These are phyloP conservation scores for Oxytropis ochrocephala DNA, from an alignment of 306 rosid species.

Conservation along the genomic window DNA sequence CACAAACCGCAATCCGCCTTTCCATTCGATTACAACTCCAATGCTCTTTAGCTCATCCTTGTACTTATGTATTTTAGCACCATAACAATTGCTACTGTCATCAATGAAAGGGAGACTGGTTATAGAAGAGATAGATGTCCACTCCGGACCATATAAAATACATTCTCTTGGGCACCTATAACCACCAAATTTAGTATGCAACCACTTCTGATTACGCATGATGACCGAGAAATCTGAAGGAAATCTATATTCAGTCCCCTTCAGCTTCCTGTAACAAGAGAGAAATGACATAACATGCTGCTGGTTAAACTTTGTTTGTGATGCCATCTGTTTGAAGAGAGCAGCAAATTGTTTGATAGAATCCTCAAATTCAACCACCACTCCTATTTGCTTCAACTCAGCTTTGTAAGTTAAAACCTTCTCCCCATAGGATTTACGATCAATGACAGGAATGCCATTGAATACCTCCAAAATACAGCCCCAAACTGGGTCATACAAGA, in stretches of 20 bases:
- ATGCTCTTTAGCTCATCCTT: slow-evolving; percentile 47
- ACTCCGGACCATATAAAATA: slow-evolving; percentile 54
- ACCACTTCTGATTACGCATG: slow-evolving; percentile 37
- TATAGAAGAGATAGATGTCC: slow-evolving; percentile 55
- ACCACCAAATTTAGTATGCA: slow-evolving; percentile 45
- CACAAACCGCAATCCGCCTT: slow-evolving; percentile 47
- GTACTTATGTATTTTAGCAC: slow-evolving; percentile 33
- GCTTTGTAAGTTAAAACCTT: slow-evolving; percentile 12
- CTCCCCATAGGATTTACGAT: slow-evolving; percentile 37
- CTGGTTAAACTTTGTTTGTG: slow-evolving; percentile 18
- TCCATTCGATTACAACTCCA: slow-evolving; percentile 45
- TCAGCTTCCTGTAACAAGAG: slow-evolving; percentile 33
- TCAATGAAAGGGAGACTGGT: slow-evolving; percentile 64
- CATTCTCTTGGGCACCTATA: slow-evolving; percentile 41
- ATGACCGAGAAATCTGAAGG: slow-evolving; percentile 19
- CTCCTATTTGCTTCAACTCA: slow-evolving; percentile 43
- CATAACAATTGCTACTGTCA: slow-evolving; percentile 41
- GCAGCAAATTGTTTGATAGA: slow-evolving; percentile 31
- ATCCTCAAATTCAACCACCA: slow-evolving; percentile 47
- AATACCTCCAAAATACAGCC: slow-evolving; percentile 58
- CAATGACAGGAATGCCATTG: slow-evolving; percentile 43
- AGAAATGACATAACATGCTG: slow-evolving; percentile 45
- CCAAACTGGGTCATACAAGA: slow-evolving; percentile 47
- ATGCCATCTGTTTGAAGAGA: slow-evolving; percentile 35
- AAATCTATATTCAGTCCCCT: slow-evolving; percentile 13